Base-by-base conservation (phyloP, 2,329 filamentous ascomycete species). In the Fusarium brevicatenulatum region DNA sequence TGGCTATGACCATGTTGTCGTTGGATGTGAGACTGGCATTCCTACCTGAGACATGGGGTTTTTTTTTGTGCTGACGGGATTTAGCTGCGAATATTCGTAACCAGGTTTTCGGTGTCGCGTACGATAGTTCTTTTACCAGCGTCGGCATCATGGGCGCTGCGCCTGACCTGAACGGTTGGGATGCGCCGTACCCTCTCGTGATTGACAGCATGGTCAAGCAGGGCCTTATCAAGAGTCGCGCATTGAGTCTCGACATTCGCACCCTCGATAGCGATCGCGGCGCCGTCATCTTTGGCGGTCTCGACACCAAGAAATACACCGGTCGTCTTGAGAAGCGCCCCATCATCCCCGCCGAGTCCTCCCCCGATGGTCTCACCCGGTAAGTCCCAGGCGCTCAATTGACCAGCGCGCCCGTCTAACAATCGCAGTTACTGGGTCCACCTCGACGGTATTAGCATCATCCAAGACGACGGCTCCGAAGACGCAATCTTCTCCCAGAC, bases 291-390 rank as follows among this genome's bases (percentile, higher is more conserved):
- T 91, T 90, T 54, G 89, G 89, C 25, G 89, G 89, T 23, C 83
- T 90, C 54, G 87, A 91, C 72, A 86, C 82, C 7, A 85, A 81
- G 60, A 90, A 90, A 76, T 91, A 85, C 74, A 80, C 81, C 4
- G 90, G 89, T 23, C 76, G 79, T 7, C 85, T 92, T 6, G 80
- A 85, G 70, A 89, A 86, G 56, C 81, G 90, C 2, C 88, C 89
- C 47, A 88, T 91, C 69, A 83, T 90, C 68, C 83, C 85, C 21
- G 76, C 81, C 8, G 81, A 77, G 10, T 69, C 81, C 11, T 78
- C 81, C 8, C 81, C 81, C 32, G 81, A 83, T 59, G 73, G 75
- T 7, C 69, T 72, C 47, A 81, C 80, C 32, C 80, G 81, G 75
- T 74, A 64, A 37, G 65, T 44, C 32, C 37, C 18, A 9, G 23